Evolutionary conservation across 1,284 basidiomycete genomes (phyloP).

Genomic region (Sporisorium reilianum): DNA sequence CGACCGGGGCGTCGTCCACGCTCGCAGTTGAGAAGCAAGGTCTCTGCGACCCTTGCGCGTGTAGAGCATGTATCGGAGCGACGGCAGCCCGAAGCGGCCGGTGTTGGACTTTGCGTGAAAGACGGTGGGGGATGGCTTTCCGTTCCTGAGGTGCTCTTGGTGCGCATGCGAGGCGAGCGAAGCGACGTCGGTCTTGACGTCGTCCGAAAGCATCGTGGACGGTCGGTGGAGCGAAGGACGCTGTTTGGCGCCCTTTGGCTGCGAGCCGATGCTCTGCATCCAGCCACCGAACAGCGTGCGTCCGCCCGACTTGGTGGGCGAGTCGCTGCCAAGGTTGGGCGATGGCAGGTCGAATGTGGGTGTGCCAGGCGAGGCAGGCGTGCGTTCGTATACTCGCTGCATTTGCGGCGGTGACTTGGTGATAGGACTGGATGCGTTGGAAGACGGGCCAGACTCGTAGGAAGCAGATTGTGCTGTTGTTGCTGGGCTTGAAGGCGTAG

Average conservation of each 20-base stretch:
- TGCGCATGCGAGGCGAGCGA: constrained; percentile 18
- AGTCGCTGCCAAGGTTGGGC: not conserved
- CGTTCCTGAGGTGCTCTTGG: not conserved
- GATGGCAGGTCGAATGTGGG: constrained; percentile 23
- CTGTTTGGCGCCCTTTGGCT: constrained; percentile 19
- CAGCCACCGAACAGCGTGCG: constrained; percentile 32
- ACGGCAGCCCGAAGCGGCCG: constrained; percentile 3
- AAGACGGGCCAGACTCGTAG: not conserved
- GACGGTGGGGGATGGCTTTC: not conserved
- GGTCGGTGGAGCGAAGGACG: constrained; percentile 29
- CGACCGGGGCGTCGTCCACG: constrained; percentile 13
- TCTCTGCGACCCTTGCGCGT: constrained; percentile 26
- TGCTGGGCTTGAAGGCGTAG: constrained; percentile 3
- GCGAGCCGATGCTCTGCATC: constrained; percentile 18
- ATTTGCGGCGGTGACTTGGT: not conserved
- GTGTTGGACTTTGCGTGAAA: not conserved
- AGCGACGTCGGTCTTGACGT: constrained; percentile 22
- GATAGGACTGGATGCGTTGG: not conserved
- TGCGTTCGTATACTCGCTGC: constrained; percentile 15
- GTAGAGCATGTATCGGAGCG: constrained; percentile 24
- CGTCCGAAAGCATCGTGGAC: constrained; percentile 19
- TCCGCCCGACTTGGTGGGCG: constrained; percentile 13
- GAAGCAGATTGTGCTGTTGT: constrained; percentile 15
- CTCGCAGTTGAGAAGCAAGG: not conserved
- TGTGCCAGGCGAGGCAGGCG: constrained; percentile 19